Evolutionary conservation across 805 yeast genomes (phyloP).

Genomic region (Ogataea corticis): DNA sequence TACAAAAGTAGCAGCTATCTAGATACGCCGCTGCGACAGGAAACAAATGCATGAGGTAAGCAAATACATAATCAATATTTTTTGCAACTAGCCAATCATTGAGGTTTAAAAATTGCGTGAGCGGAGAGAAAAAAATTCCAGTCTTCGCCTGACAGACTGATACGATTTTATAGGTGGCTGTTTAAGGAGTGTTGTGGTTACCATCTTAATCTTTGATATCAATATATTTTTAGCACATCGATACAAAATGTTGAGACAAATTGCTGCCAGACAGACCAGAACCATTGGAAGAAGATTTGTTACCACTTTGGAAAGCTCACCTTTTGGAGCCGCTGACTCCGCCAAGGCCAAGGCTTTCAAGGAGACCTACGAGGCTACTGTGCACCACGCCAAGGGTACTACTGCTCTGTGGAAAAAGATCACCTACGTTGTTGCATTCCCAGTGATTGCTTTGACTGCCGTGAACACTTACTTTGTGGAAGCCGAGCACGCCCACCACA

Average conservation of each 20-base stretch:
- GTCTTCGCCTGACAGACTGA: conserved; percentile 1
- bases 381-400: conserved; percentile 78
- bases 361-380: conserved; percentile 60
- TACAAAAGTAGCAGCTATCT: conserved; percentile 9
- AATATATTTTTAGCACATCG: background rate
- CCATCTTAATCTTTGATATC: background rate
- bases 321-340: conserved; percentile 50
- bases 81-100: background rate
- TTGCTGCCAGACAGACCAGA: conserved; percentile 30
- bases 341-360: conserved; percentile 73
- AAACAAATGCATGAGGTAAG: background rate
- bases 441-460: conserved; percentile 75
- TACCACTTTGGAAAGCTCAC: conserved; percentile 38
- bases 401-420: conserved; percentile 83
- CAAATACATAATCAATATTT: background rate
- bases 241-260: conserved; percentile 37
- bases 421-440: conserved; percentile 76
- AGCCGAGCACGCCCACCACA: conserved; percentile 86
- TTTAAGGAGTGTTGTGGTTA: no score
- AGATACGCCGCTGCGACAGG: conserved; percentile 3
- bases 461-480: conserved; percentile 81
- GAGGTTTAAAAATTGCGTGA: background rate
- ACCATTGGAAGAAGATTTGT: conserved; percentile 33
- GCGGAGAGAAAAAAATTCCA: conserved; percentile 4
- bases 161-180: conserved; percentile 10